phyloP scores from a whole-genome alignment of 169 alveolate species.

The Amoebophrya sp. region DNA sequence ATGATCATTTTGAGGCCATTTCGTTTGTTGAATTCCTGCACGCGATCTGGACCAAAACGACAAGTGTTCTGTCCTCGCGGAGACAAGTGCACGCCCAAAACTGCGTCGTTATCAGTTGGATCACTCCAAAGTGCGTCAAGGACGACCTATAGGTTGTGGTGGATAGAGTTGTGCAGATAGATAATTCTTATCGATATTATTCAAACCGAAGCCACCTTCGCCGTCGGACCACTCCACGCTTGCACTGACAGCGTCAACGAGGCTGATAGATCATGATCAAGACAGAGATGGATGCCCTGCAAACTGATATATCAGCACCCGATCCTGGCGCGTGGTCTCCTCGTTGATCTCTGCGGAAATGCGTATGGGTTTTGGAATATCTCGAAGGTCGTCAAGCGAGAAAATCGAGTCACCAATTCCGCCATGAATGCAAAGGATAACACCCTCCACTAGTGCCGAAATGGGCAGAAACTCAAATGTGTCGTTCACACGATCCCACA shows the following conservation, averaged over 20 bases:
- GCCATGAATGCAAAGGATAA: constrained; percentile 56
- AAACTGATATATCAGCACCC: too few relatives aligned
- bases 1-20: constrained; percentile 54
- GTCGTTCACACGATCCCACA: constrained; percentile 58
- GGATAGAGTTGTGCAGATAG: too few relatives aligned
- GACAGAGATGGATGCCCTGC: too few relatives aligned
- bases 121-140: constrained; percentile 61
- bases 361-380: constrained; percentile 56
- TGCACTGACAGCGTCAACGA: too few relatives aligned
- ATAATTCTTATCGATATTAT: too few relatives aligned
- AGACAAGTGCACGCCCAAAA: constrained; percentile 47
- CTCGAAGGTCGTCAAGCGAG: constrained; percentile 51
- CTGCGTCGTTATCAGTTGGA: constrained; percentile 52
- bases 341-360: constrained; percentile 45
- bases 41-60: constrained; percentile 55
- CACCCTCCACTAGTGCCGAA: constrained; percentile 54
- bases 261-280: too few relatives aligned
- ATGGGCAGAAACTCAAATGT: constrained; percentile 59
- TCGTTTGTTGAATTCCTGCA: constrained; percentile 53
- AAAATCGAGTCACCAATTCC: constrained; percentile 58
- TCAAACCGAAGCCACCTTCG: too few relatives aligned
- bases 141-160: too few relatives aligned
- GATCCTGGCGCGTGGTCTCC: constrained; percentile 31
- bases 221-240: too few relatives aligned
- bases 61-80: constrained; percentile 51